Conservation (phyloP, 202 grass and related monocot genomes). For the Digitaria exilis region DNA sequence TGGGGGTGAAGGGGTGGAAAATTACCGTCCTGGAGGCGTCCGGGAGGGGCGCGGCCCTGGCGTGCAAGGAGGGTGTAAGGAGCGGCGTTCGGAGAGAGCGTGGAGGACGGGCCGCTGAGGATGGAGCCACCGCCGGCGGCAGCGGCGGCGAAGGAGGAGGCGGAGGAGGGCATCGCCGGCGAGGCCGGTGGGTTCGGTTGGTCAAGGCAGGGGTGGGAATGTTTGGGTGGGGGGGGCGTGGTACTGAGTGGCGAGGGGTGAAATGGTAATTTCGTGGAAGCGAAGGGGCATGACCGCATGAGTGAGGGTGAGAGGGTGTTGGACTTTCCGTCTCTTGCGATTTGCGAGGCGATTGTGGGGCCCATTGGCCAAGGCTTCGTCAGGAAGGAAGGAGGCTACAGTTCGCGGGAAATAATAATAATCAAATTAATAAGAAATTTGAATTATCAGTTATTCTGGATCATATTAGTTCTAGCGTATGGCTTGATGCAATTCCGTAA, state of each 20-base stretch:
- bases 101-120: constrained; percentile 15
- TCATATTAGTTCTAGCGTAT: neutral
- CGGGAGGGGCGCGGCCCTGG: constrained; percentile 20
- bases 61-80: constrained; percentile 40
- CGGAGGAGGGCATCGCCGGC: constrained; percentile 47
- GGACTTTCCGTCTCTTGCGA: neutral
- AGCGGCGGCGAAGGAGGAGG: neutral
- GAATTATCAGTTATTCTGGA: neutral
- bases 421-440: neutral
- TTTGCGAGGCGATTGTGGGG: no score
- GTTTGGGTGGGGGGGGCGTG: no score
- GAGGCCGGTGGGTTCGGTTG: constrained; percentile 4
- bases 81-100: constrained; percentile 59
- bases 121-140: constrained; percentile 7
- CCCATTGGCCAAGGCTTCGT: neutral
- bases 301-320: neutral
- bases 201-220: constrained; percentile 1
- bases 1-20: constrained; percentile 1
- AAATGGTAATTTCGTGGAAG: neutral
- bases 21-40: constrained; percentile 35
- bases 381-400: no score
- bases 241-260: neutral
- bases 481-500: neutral
- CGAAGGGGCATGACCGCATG: neutral
- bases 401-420: neutral